phyloP scores from a whole-genome alignment of 768 basidiomycete genomes.

The Tulasnella sp. region DNA sequence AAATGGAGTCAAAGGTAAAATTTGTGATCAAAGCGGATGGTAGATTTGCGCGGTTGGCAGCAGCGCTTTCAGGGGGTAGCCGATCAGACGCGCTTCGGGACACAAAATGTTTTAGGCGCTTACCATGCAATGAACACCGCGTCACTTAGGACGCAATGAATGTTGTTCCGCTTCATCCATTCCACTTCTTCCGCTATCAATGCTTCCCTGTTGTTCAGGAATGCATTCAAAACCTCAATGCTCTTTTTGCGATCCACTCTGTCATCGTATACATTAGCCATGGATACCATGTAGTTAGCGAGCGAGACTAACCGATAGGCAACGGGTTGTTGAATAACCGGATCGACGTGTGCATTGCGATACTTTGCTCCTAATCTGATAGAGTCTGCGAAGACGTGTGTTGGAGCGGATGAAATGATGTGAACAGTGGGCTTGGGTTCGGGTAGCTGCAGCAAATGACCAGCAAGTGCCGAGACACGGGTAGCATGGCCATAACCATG shows the following conservation, averaged over 20 bases:
- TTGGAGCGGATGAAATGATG: slow-evolving; percentile 63
- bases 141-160: slow-evolving; percentile 57
- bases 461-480: slow-evolving; percentile 60
- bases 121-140: slow-evolving; percentile 70
- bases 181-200: slow-evolving; percentile 41
- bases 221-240: slow-evolving; percentile 44
- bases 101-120: no score
- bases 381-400: slow-evolving; percentile 54
- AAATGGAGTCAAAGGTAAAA: slow-evolving; percentile 77
- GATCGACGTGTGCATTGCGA: slow-evolving; percentile 61
- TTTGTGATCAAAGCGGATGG: slow-evolving; percentile 66
- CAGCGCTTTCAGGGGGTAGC: slow-evolving; percentile 29
- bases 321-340: slow-evolving; percentile 66
- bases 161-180: slow-evolving; percentile 42
- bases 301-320: slow-evolving; percentile 37
- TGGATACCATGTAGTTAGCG: slow-evolving; percentile 2
- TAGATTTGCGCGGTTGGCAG: slow-evolving; percentile 49
- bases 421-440: slow-evolving; percentile 35
- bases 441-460: slow-evolving; percentile 40
- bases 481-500: slow-evolving; percentile 83
- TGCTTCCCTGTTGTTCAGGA: slow-evolving; percentile 41
- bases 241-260: slow-evolving; percentile 60
- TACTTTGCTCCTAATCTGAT: slow-evolving; percentile 50
- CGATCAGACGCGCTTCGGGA: background rate
- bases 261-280: background rate